These are phyloP conservation scores for Aspergillus conjunctus DNA, from an alignment of 495 filamentous ascomycete species.

Conservation along the genomic window DNA sequence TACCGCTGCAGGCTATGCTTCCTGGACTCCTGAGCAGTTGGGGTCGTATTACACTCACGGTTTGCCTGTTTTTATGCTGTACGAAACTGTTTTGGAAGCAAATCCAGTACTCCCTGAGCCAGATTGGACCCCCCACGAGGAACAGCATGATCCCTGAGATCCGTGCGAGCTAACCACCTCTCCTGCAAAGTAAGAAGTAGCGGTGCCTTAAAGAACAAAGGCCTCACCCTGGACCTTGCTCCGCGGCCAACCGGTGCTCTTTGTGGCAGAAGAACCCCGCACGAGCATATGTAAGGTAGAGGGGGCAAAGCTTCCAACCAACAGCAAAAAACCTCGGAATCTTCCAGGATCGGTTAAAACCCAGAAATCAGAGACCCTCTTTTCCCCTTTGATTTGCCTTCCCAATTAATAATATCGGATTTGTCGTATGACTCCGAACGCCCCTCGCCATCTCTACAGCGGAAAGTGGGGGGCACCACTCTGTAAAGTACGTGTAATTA, in stretches of 20 bases:
- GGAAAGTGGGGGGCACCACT: neutral
- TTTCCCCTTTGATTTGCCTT: neutral
- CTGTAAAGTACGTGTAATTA: slow-evolving; percentile 3
- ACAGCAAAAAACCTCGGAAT: slow-evolving; percentile 1
- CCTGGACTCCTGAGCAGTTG: no score
- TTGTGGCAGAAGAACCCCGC: neutral
- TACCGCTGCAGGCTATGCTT: no score
- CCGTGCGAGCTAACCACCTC: no score
- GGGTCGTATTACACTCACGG: no score
- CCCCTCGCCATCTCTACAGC: neutral
- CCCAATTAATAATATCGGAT: neutral
- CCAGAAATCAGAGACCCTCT: slow-evolving; percentile 1
- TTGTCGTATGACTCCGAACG: neutral
- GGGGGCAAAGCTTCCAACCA: neutral
- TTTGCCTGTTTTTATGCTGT: no score
- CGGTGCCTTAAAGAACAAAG: no score
- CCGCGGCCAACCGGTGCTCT: neutral
- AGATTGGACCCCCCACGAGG: no score
- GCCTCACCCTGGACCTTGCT: no score
- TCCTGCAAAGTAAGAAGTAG: no score
- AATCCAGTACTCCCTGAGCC: no score
- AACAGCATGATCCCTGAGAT: no score
- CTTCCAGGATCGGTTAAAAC: neutral
- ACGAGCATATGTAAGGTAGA: neutral
- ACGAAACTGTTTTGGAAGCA: no score